phyloP scores from a whole-genome alignment of 176 grass and related monocot species.

The Themeda triandra region DNA sequence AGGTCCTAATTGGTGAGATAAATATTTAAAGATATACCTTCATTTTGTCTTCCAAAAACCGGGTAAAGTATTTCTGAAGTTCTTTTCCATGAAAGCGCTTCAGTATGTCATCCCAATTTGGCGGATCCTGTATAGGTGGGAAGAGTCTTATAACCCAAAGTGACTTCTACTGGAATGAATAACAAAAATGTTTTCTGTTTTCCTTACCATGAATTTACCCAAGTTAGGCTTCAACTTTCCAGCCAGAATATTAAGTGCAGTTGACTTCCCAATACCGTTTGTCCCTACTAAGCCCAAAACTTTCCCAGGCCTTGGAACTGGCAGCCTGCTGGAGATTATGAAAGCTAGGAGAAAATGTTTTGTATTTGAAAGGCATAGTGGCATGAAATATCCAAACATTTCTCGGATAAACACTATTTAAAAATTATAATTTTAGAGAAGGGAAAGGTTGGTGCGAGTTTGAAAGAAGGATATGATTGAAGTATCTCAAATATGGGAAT shows the following conservation, averaged over 20 bases:
- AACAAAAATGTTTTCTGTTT: neutral
- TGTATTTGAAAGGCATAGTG: neutral
- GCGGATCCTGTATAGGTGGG: slow-evolving; percentile 57
- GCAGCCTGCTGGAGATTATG: slow-evolving; percentile 44
- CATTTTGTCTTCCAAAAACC: slow-evolving; percentile 68
- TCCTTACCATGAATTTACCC: slow-evolving; percentile 73
- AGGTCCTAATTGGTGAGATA: neutral
- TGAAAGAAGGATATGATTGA: neutral
- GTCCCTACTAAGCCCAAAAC: slow-evolving; percentile 75
- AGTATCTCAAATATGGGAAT: neutral
- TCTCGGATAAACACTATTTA: neutral
- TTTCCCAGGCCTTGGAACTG: slow-evolving; percentile 83
- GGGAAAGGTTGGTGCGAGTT: neutral
- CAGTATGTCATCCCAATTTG: slow-evolving; percentile 79
- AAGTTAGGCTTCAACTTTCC: slow-evolving; percentile 80
- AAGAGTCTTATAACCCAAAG: slow-evolving; percentile 5
- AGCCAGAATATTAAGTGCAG: slow-evolving; percentile 70
- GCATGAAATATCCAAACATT: neutral
- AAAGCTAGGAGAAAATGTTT: neutral
- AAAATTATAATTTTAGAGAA: neutral
- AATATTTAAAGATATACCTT: slow-evolving; percentile 45
- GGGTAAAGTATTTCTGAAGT: slow-evolving; percentile 81
- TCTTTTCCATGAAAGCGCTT: slow-evolving; percentile 75
- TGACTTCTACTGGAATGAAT: neutral
- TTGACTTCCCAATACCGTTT: slow-evolving; percentile 90